These are phyloP conservation scores for Cryptococcus neoformans DNA, from an alignment of 1,284 basidiomycete genomes.

Conservation along the genomic window DNA sequence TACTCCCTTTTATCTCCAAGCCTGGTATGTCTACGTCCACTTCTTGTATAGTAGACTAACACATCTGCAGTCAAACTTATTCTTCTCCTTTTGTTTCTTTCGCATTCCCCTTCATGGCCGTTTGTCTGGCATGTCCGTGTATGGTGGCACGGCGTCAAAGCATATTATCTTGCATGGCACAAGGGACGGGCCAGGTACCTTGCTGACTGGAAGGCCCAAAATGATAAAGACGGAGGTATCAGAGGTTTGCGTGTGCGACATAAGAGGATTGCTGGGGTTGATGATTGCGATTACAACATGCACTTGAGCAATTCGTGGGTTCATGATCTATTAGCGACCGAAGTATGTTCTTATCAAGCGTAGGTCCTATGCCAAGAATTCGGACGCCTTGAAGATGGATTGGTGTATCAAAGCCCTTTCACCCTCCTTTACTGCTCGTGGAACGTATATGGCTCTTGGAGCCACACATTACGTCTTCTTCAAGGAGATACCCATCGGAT, in stretches of 20 bases:
- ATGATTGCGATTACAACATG: constrained; percentile 50
- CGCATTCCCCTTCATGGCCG: constrained; percentile 45
- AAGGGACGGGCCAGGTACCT: constrained; percentile 31
- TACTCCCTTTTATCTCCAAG: constrained; percentile 44
- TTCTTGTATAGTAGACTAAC: neutral
- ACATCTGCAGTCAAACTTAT: constrained; percentile 38
- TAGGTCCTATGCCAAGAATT: constrained; percentile 50
- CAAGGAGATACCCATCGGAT: constrained; percentile 72
- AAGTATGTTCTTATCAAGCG: neutral
- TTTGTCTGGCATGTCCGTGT: constrained; percentile 47
- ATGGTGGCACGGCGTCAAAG: constrained; percentile 33
- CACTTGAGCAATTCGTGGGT: constrained; percentile 47
- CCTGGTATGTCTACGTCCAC: constrained; percentile 23
- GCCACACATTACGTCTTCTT: constrained; percentile 71
- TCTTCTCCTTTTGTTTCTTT: constrained; percentile 37
- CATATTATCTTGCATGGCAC: constrained; percentile 24
- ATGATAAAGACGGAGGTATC: constrained; percentile 26
- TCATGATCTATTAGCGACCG: neutral
- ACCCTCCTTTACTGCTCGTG: constrained; percentile 58
- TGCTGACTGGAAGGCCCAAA: constrained; percentile 25
- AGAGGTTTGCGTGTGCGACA: constrained; percentile 17
- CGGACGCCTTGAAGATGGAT: constrained; percentile 56
- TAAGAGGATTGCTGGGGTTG: constrained; percentile 35
- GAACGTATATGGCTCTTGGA: constrained; percentile 67
- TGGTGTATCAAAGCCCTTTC: constrained; percentile 58